These are phyloP conservation scores for Monilinia aucupariae DNA, from an alignment of 2,329 filamentous ascomycete species.

Conservation along the genomic window DNA sequence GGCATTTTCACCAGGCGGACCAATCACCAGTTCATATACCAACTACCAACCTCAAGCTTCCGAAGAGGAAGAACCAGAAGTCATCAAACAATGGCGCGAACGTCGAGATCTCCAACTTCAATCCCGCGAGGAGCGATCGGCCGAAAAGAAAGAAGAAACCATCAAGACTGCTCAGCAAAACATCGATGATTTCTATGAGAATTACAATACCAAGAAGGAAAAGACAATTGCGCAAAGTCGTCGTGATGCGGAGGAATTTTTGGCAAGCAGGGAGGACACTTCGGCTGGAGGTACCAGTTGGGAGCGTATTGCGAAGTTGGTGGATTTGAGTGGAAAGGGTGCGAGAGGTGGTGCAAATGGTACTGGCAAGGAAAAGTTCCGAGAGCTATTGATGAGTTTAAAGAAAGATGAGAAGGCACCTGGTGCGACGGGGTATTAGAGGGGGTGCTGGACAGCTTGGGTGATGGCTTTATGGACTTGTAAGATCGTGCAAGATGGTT, in stretches of 20 bases:
- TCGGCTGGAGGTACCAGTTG: slow-evolving; percentile 93
- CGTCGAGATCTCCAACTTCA: slow-evolving; percentile 76
- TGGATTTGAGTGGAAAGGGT: slow-evolving; percentile 95
- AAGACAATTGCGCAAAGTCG: slow-evolving; percentile 84
- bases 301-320: slow-evolving; percentile 95
- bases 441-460: slow-evolving; percentile 6
- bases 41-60: slow-evolving; percentile 36
- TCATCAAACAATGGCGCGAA: slow-evolving; percentile 88
- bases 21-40: slow-evolving; percentile 63
- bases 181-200: slow-evolving; percentile 99
- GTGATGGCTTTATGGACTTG: slow-evolving; percentile 23
- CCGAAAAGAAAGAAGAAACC: slow-evolving; percentile 76
- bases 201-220: slow-evolving; percentile 97
- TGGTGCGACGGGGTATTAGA: slow-evolving; percentile 58
- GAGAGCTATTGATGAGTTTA: slow-evolving; percentile 79
- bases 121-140: slow-evolving; percentile 79
- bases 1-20: slow-evolving; percentile 69
- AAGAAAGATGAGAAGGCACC: slow-evolving; percentile 88
- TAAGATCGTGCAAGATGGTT: slow-evolving; percentile 32
- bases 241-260: slow-evolving; percentile 88
- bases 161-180: slow-evolving; percentile 85
- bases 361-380: slow-evolving; percentile 93
- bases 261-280: slow-evolving; percentile 84
- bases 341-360: slow-evolving; percentile 78
- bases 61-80: slow-evolving; percentile 80